Evolutionary conservation across 208 protist genomes (phyloP), one percentile per base, ranked within the genome.

Genomic region (Phytomonas francai): DNA sequence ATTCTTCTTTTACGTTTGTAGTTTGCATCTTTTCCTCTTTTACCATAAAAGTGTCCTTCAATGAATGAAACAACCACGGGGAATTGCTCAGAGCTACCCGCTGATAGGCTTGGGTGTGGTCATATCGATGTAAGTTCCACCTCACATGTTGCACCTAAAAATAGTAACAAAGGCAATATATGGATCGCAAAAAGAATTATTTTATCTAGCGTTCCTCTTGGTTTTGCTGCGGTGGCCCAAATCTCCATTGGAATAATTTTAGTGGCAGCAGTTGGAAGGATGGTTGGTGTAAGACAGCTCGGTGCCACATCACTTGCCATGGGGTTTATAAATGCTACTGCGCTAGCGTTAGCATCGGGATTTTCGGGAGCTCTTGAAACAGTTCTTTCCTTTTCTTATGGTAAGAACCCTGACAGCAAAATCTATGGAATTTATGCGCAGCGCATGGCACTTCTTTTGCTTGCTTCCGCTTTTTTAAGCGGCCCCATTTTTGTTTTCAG

Each of bases 281-380:
- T 87, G 64, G 69, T 85, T 6, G 80, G 85, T 25, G 74, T 77
- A 12, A 74, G 59, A 29, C 66, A 83, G 54, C 72, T 94, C 2
- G 88, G 88, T 27, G 84, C 76, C 3, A 81, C 84, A 2, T 79
- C 86, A 12, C 67, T 94, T 14, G 85, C 82, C 2, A 81, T 83
- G 56, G 84, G 85, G 0, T 77, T 94, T n/a, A 80, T 94, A 33
- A 90, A 90, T 60, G 78, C 85, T n/a, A 91, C 85, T 16, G 82
- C 81, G 36, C 89, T 85, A 59, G 70, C 82, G n/a, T 84, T 84
- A 42, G 73, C 79, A 25, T 59, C 82, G 0, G 84, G 88, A 30
- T 88, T 88, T 66, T 87, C 77, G 57, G 82, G 85, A n/a, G 85
- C 84, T 1, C 76, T 92, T 29, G 81, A 94, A 76, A 94, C 85